Base-by-base conservation (phyloP, 352 stramenopile genomes). In the Globisporangium barbulae region DNA sequence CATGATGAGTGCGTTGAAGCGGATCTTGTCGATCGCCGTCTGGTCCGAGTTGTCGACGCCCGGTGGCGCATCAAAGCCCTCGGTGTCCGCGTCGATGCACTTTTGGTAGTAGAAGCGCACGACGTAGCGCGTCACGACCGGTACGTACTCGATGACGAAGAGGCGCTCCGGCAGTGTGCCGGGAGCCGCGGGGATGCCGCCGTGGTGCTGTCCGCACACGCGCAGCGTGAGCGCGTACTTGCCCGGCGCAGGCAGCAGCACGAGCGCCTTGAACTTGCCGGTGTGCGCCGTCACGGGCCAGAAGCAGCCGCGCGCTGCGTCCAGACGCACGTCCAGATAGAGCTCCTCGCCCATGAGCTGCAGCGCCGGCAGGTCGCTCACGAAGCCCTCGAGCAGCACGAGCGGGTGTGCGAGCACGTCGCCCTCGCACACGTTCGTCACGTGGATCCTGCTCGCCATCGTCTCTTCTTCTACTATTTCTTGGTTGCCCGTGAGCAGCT, bases 391-490 rank as follows among this genome's bases (percentile, higher is more conserved):
- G 33, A 89, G 68, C 53, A 90, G 68, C 31, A 88, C 68, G 37
- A 89, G 69, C n/a, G 79, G 79, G 53, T 89, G 74, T 17, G 71
- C 52, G 39, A 90, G 63, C n/a, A 70, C 79, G 52, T 93, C 95
- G 44, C 85, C 87, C 67, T 94, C 79, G 61, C 81, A 69, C 33
- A 96, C 70, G 59, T 96, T 98, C 53, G 90, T 83, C 13, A 97
- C 81, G 9, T 89, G 73, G 69, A 90, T 84, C 30, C 17, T 57
- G 17, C 3, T 21, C 30, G n/a, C 50, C 30, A 42, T 57, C 19
- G 39, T 39, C 7, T 39, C 35, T 12, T 39, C 35, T 39, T 39
- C 35, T 28, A 3, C 4, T 39, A 39, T 4, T 8, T 22, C 21
- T n/a, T 53, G 21, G 47, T 33, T 31, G 33, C n/a, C n/a, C n/a